Evolutionary conservation across 139 green algal species (phyloP).

Genomic region (Chlamydomonas sphaeroides): DNA sequence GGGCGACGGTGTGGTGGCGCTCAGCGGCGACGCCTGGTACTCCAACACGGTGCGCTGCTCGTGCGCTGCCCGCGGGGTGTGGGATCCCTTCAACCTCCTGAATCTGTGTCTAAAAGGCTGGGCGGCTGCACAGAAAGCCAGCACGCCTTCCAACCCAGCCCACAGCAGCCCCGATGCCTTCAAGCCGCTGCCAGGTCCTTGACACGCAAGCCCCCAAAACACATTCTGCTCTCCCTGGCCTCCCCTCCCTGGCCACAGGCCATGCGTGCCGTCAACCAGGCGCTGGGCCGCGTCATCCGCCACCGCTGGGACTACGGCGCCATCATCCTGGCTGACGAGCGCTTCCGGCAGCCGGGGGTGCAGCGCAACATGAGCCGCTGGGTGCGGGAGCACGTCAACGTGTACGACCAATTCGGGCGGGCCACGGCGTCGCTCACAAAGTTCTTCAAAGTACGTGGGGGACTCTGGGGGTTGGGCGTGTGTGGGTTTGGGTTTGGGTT

Average conservation of each 20-base stretch:
- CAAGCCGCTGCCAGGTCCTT: no score
- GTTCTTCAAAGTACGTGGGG: constrained; percentile 88
- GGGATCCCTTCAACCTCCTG: no score
- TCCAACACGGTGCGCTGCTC: constrained; percentile 54
- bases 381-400: constrained; percentile 70
- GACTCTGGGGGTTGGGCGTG: neutral
- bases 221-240: neutral
- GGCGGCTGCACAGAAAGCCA: no score
- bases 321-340: constrained; percentile 88
- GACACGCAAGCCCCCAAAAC: no score
- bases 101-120: no score
- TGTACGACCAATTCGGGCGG: constrained; percentile 73
- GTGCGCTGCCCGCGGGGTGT: no score
- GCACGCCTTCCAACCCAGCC: no score
- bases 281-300: constrained; percentile 95
- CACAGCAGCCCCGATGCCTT: no score
- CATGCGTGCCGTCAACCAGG: constrained; percentile 94
- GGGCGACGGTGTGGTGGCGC: constrained; percentile 9
- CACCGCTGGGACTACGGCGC: constrained; percentile 94
- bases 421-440: constrained; percentile 73
- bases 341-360: constrained; percentile 52
- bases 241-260: constrained; percentile 33
- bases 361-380: constrained; percentile 78
- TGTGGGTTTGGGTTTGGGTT: constrained; percentile 1
- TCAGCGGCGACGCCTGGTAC: constrained; percentile 48